Percentiles rank a stretch among this genome's conserved stretches.
Evolutionary conservation across 2,329 filamentous ascomycete genomes (phyloP).

Genomic region (Lizonia empirigonia): DNA sequence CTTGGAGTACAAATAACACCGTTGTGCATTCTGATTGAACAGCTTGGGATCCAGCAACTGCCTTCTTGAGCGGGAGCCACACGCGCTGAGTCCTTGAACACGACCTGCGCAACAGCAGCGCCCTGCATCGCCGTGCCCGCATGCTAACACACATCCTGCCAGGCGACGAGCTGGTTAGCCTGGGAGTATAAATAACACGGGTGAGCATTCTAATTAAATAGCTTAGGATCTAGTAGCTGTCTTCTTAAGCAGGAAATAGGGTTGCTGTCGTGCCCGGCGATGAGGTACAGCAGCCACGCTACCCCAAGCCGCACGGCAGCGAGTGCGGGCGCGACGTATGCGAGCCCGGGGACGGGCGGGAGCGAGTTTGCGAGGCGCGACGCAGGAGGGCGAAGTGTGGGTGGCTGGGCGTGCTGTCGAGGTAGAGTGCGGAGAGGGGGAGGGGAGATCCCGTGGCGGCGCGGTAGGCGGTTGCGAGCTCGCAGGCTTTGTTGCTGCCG

Average conservation of each 20-base stretch:
- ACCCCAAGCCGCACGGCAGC: slow-evolving; percentile 20
- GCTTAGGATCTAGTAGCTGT: slow-evolving; percentile 19
- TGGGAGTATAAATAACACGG: slow-evolving; percentile 63
- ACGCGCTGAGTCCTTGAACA: slow-evolving; percentile 63
- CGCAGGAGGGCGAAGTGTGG: slow-evolving; percentile 31
- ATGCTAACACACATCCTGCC: slow-evolving; percentile 60
- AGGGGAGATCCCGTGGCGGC: slow-evolving; percentile 21
- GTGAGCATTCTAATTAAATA: slow-evolving; percentile 39
- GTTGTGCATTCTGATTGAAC: slow-evolving; percentile 41
- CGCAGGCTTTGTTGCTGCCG: slow-evolving; percentile 36
- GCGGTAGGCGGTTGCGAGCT: slow-evolving; percentile 31
- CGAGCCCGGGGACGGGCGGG: slow-evolving; percentile 25
- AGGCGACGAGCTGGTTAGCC: slow-evolving; percentile 61
- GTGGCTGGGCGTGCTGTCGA: slow-evolving; percentile 39
- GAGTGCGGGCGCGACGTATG: slow-evolving; percentile 20
- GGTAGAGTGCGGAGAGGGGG: slow-evolving; percentile 25
- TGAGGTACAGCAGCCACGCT: slow-evolving; percentile 26
- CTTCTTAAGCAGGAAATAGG: slow-evolving; percentile 24
- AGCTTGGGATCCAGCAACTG: slow-evolving; percentile 20
- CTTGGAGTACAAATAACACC: slow-evolving; percentile 63
- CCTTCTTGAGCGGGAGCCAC: slow-evolving; percentile 50
- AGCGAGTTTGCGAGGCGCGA: slow-evolving; percentile 31
- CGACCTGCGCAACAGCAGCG: slow-evolving; percentile 54
- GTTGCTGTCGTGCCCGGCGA: slow-evolving; percentile 29
- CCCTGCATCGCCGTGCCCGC: slow-evolving; percentile 55